These are phyloP conservation scores for Isoetes taiwanensis DNA, from an alignment of 75 land plant genomes.

Conservation along the genomic window DNA sequence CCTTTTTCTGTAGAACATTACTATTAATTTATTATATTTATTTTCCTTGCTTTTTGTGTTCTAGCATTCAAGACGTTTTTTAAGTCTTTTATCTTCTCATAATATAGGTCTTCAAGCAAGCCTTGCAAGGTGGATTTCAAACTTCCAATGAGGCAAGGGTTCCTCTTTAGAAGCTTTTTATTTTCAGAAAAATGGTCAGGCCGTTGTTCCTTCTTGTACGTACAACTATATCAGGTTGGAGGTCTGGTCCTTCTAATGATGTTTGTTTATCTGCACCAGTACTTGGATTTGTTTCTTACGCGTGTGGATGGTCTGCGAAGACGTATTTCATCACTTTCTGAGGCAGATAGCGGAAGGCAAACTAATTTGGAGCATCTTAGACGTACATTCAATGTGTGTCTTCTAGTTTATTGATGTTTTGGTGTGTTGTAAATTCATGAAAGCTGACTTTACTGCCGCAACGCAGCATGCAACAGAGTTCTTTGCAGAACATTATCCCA, in stretches of 20 bases:
- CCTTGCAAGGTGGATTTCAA: conserved; percentile 57
- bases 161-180: neutral
- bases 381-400: conserved; percentile 56
- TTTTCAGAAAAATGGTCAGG: neutral
- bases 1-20: too few species aligned
- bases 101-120: conserved; percentile 77
- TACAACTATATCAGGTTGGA: neutral
- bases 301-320: conserved; percentile 76
- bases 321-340: conserved; percentile 24
- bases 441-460: neutral
- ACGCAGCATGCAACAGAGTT: conserved; percentile 72
- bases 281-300: conserved; percentile 69
- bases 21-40: too few species aligned
- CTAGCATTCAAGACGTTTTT: neutral
- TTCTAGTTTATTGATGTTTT: neutral
- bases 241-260: neutral
- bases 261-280: conserved; percentile 30
- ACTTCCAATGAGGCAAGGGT: conserved; percentile 50
- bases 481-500: conserved; percentile 40
- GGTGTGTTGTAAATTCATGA: neutral
- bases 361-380: conserved; percentile 30
- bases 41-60: too few species aligned
- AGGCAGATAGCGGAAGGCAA: conserved; percentile 10
- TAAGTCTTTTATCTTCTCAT: neutral
- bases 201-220: neutral